Evolutionary conservation across 177 flowering plant genomes (phyloP).

Genomic region (Vitis hybrid): DNA sequence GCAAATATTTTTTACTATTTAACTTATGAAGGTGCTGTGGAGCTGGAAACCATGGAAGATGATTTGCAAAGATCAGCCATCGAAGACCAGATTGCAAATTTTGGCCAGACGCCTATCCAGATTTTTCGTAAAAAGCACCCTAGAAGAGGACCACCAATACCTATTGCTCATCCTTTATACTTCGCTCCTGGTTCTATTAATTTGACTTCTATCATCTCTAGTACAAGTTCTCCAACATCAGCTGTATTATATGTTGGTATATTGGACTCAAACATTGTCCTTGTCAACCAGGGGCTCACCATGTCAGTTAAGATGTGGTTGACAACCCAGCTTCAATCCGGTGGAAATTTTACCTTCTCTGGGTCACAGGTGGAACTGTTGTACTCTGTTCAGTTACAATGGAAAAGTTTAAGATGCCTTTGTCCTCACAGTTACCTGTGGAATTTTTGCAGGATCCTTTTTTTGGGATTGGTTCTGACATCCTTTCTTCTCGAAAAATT

Average conservation of each 20-base stretch:
- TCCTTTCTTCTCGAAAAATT: conserved; percentile 81
- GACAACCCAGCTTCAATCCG: conserved; percentile 93
- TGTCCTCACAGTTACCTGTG: conserved; percentile 2
- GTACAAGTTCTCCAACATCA: conserved; percentile 50
- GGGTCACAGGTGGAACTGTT: conserved; percentile 67
- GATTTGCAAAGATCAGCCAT: conserved; percentile 92
- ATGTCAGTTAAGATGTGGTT: conserved; percentile 96
- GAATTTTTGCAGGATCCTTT: conserved; percentile 75
- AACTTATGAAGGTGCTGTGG: conserved; percentile 97
- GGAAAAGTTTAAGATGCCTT: neutral
- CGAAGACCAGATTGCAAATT: conserved; percentile 98
- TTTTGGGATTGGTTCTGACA: conserved; percentile 93
- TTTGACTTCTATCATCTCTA: conserved; percentile 68
- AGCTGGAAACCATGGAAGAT: conserved; percentile 89
- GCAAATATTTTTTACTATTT: conserved; percentile 94
- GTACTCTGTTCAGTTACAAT: neutral
- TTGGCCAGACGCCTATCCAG: conserved; percentile 99
- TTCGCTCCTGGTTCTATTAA: conserved; percentile 93
- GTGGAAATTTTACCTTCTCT: conserved; percentile 96
- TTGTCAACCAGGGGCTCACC: conserved; percentile 74
- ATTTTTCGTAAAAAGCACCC: conserved; percentile 92
- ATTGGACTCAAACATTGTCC: conserved; percentile 69
- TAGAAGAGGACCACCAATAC: conserved; percentile 97
- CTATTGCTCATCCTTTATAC: conserved; percentile 90
- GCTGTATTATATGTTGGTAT: conserved; percentile 61